Base-by-base conservation (phyloP, 805 yeast genomes). In the Scheffersomyces stipitis region DNA sequence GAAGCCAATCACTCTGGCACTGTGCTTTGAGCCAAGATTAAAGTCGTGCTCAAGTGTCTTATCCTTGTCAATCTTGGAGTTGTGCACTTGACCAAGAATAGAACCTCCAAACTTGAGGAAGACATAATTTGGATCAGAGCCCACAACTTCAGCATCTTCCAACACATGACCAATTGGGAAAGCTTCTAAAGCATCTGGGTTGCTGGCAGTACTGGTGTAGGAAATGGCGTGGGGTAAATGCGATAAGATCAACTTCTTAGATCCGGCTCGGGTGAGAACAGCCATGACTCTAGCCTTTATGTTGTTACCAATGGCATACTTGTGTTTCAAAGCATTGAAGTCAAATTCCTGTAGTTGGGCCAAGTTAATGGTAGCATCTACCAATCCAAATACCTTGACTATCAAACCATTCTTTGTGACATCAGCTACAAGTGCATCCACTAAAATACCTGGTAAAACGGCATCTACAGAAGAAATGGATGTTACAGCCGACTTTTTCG, bases 401-500 rank as follows among this genome's bases (percentile, higher is more conserved):
- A 73, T 60, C 13, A 87, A 60, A 43, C 99, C 99, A 26, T 75
- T 62, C 6, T 66, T 56, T 18, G 73, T 60, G 15, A 80, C 73
- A 6, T 78, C 80, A 15, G 83, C 73, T 15, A 89, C 75, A 18
- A 82, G 62, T 5, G 89, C 85, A 40, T 85, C 88, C 7, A 90
- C 87, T 8, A 81, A 53, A 45, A 81, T 76, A 51, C 99, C 99
- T 3, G 99, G 95, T 26, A 85, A 74, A 18, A 90, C 74, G 3
- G 95, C 79, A 51, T 89, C 95, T 15, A 87, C 66, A 2, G 95
- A 79, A 1, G 88, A 72, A 29, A 84, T 80, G 16, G 46, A 12
- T 3, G 77, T 54, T 5, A 77, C 54, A 4, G 78, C 62, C 15
- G 67, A 50, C 42, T 72, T 71, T 41, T 75, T 79, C 38, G 76